A percentile compares a stretch with the other conserved stretches of the same genome.
Conservation (phyloP, 148 eudicot species). For the Linanthus parryae region DNA sequence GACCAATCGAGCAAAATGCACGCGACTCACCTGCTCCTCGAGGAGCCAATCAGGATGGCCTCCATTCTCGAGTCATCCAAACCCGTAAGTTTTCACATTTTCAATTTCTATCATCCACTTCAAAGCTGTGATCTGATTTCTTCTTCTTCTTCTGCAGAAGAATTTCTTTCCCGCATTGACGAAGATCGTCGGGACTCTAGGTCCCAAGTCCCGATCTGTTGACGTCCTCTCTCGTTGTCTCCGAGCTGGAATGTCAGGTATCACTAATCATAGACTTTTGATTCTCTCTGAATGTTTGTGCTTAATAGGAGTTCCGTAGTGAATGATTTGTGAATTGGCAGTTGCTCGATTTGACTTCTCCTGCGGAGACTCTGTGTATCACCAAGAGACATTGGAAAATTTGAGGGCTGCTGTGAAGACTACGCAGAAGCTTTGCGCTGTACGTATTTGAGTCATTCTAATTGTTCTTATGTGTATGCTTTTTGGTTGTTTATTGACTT, state of each 20-base stretch:
- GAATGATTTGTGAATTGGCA: conserved; percentile 4
- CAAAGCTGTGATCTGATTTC: background rate
- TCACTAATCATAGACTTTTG: too few relatives aligned
- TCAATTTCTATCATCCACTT: background rate
- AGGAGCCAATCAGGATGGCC: conserved; percentile 82
- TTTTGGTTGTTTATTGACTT: too few relatives aligned
- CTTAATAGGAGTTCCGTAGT: too few relatives aligned
- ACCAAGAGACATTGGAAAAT: conserved; percentile 36
- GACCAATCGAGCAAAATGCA: conserved; percentile 41
- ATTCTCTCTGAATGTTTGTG: too few relatives aligned
- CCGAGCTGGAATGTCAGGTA: conserved; percentile 79
- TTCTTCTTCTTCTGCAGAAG: conserved; percentile 22
- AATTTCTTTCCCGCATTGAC: conserved; percentile 69
- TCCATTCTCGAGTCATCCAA: conserved; percentile 75
- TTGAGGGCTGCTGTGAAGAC: conserved; percentile 36
- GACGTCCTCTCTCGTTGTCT: conserved; percentile 61
- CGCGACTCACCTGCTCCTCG: conserved; percentile 62
- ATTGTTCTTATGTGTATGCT: too few relatives aligned
- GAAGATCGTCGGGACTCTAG: conserved; percentile 82
- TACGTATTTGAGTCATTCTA: conserved; percentile 18
- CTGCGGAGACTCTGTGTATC: conserved; percentile 34
- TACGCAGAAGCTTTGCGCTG: conserved; percentile 41
- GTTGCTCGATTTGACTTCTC: conserved; percentile 46
- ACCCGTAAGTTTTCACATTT: conserved; percentile 31
- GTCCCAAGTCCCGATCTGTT: conserved; percentile 60